Evolutionary conservation across 1,139 yeast genomes (phyloP).

Genomic region (Pichiaceae sp.): DNA sequence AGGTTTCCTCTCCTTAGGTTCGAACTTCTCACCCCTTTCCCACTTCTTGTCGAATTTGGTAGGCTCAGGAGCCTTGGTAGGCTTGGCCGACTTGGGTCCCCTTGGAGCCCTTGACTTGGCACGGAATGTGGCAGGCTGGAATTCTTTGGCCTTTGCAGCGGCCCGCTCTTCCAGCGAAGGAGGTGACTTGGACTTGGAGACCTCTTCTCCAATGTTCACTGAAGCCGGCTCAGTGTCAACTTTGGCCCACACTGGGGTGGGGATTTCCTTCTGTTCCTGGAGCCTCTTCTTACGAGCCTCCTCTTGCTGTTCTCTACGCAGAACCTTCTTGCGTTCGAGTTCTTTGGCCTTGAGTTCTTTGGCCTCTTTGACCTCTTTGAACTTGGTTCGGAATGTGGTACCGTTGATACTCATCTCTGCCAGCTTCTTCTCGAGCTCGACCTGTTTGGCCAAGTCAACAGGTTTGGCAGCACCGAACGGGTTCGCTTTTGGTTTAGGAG

Average conservation of each 20-base stretch:
- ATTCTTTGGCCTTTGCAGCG: too few relatives aligned
- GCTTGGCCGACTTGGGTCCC: too few relatives aligned
- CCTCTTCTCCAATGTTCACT: not conserved
- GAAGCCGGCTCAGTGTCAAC: not conserved
- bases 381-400: slow-evolving; percentile 41
- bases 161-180: not conserved
- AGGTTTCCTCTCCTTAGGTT: not conserved
- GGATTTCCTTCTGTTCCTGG: not conserved
- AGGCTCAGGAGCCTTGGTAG: too few relatives aligned
- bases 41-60: slow-evolving; percentile 3
- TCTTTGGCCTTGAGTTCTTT: not conserved
- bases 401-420: slow-evolving; percentile 41
- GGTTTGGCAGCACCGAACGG: slow-evolving; percentile 52
- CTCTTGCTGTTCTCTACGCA: not conserved
- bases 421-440: slow-evolving; percentile 40
- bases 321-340: not conserved
- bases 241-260: not conserved
- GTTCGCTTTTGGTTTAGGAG: slow-evolving; percentile 32
- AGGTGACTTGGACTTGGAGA: not conserved
- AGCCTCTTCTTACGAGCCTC: not conserved
- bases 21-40: slow-evolving; percentile 1
- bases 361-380: not conserved
- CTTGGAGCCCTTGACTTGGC: too few relatives aligned
- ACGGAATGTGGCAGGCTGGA: too few relatives aligned
- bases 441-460: slow-evolving; percentile 39